phyloP scores from a whole-genome alignment of 371 early-diverging fungal species.

The Mortierella sp. region DNA sequence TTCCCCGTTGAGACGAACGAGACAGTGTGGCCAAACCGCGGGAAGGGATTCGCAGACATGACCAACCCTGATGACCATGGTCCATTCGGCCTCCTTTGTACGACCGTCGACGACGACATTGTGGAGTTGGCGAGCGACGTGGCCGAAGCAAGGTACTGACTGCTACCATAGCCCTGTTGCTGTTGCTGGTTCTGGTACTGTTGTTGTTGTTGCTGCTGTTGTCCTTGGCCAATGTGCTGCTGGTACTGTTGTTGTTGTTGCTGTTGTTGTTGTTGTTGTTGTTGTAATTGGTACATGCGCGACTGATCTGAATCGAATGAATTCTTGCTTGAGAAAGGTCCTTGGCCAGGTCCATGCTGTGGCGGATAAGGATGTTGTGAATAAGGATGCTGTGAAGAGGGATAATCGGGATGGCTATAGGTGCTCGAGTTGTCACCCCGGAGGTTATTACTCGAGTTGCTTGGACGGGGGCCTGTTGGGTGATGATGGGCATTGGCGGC shows the following conservation, averaged over 20 bases:
- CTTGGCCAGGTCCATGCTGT: background rate
- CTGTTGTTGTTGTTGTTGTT: conserved; percentile 11
- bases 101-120: background rate
- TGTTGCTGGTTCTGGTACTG: conserved; percentile 1
- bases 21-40: conserved; percentile 70
- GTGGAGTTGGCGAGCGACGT: conserved; percentile 28
- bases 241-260: background rate
- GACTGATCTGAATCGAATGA: conserved; percentile 15
- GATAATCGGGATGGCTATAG: conserved; percentile 17
- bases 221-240: too few species aligned
- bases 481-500: conserved; percentile 19
- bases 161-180: background rate
- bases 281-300: conserved; percentile 1
- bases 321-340: conserved; percentile 31
- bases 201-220: too few species aligned
- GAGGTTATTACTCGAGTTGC: conserved; percentile 9
- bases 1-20: conserved; percentile 58
- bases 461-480: conserved; percentile 3
- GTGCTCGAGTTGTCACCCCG: conserved; percentile 24
- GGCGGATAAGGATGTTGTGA: conserved; percentile 19
- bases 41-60: conserved; percentile 55
- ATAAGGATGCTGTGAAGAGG: conserved; percentile 12
- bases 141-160: conserved; percentile 14
- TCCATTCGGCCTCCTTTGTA: conserved; percentile 4
- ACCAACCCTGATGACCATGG: conserved; percentile 30